Evolutionary conservation across 176 grass and related monocot species (phyloP).

Genomic region (Aegilops longissima): DNA sequence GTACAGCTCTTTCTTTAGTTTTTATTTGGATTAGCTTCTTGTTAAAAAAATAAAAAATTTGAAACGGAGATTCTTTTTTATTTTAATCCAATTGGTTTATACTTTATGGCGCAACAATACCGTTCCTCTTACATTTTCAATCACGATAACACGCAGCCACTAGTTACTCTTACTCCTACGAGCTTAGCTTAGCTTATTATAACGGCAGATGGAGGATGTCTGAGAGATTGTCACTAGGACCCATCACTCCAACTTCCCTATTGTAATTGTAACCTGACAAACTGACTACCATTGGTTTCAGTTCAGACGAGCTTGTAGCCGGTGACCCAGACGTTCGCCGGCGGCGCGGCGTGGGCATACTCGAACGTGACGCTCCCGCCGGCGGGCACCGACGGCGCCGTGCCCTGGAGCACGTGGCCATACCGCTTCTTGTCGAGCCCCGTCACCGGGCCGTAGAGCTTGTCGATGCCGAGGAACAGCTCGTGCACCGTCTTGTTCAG

Average conservation of each 20-base stretch:
- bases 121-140: not conserved
- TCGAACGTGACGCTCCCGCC: conserved; percentile 67
- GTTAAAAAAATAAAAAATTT: not conserved
- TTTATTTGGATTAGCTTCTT: too few species aligned
- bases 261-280: conserved; percentile 17
- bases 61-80: too few species aligned
- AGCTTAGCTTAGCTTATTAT: not conserved
- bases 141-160: not conserved
- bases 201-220: conserved; percentile 40
- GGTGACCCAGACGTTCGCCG: conserved; percentile 60
- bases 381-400: conserved; percentile 36
- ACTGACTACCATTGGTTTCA: conserved; percentile 5
- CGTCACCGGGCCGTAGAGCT: conserved; percentile 61
- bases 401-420: conserved; percentile 59
- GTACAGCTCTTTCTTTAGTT: too few species aligned
- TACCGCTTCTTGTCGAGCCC: conserved; percentile 67
- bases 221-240: conserved; percentile 31
- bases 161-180: not conserved
- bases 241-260: conserved; percentile 46
- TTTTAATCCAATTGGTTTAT: not conserved
- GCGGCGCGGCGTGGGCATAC: conserved; percentile 62
- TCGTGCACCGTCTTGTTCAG: conserved; percentile 52
- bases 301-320: conserved; percentile 74
- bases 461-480: conserved; percentile 58
- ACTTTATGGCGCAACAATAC: not conserved